Base-by-base conservation (phyloP, 768 basidiomycete species). In the Daedalea quercina region DNA sequence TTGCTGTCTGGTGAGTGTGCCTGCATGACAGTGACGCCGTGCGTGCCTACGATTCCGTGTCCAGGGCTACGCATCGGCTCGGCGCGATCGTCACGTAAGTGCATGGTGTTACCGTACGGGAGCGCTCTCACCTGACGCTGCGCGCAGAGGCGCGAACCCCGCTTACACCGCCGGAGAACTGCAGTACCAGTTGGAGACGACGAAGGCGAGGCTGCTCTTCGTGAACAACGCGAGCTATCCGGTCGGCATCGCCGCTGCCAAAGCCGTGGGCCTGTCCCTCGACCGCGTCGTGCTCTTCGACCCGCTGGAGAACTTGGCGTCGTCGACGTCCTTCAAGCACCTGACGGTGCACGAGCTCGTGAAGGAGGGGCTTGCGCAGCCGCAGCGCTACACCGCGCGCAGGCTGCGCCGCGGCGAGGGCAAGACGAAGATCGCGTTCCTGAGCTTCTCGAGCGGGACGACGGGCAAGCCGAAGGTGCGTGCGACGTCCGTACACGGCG, bases 371-470 rank as follows among this genome's bases (percentile, higher is more conserved):
- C 65, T 78, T 2, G 61, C 65, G 2, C 62, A 63, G 37, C 62
- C 66, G 1, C 57, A 66, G 1, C 50, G 63, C 9, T 85, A 78
- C 54, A 67, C 66, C 6, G 85, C 87, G 63, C 70, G 76, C 25
- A 72, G 57, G 33, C 65, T 89, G 40, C 63, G 54, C 2, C 73
- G 74, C 0, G 82, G 83, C 1, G 87, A 89, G 67, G 85, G 71
- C 17, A 85, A 73, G 66, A 82, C 76, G 11, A 89, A 85, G 62
- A 62, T 88, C 13, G 87, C 87, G 0, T 80, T 87, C 55, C 67
- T 87, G 24, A 81, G 76, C 61, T 88, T 88, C 62, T 87, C 85
- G 0, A 87, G 85, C 20, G 84, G 84, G 22, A 90, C 87, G 0
- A 90, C 87, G 1, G 87, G 87, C 0, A 78, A 71, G 54, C 87